Evolutionary conservation across 1,139 yeast species (phyloP), one percentile per base, ranked within the genome.

Genomic region (Sugiyamaella japonica): DNA sequence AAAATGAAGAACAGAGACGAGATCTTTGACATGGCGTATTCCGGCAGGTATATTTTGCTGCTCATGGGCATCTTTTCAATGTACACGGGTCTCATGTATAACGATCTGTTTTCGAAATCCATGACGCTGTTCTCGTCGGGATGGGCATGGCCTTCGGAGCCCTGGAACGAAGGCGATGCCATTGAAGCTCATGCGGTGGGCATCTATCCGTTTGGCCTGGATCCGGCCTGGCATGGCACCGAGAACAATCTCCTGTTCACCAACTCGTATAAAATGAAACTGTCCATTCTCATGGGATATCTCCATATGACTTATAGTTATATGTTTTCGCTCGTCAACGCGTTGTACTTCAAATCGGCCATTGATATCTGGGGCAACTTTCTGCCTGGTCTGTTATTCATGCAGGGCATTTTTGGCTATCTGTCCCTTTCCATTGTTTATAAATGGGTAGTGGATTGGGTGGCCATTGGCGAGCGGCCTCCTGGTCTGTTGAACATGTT

Each of bases 221-320:
- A 93, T 72, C 89, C 89, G 74, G 88, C 86, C 13, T 93, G 99
- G 99, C 99, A 93, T 69, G 97, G 97, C 1, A 82, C 98, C 39
- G 98, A 93, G 59, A 95, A 95, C 72, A 87, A 86, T 59, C 78
- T 93, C 66, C 75, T 93, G 55, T 93, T 93, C 72, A 84, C 96
- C 50, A 93, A 93, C 72, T 90, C 98, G 1, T 91, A 89, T 74
- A 93, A 93, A 76, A 93, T 93, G 99, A 93, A 93, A 69, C 75
- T 93, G 59, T 90, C 98, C 1, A 87, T 93, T 58, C 76, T 95
- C 62, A 88, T 93, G 95, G 99, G 99, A 12, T 91, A 86, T 70
- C 78, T 81, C 41, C 99, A 93, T 71, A 93, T 93, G 99, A 81
- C 90, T 42, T 93, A 93, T 72, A 89, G 97, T 2, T 84, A 86